Percentiles rank a stretch among this genome's conserved stretches.
These are phyloP conservation scores for Tuber calosporum DNA, from an alignment of 495 filamentous ascomycete genomes.

Conservation along the genomic window DNA sequence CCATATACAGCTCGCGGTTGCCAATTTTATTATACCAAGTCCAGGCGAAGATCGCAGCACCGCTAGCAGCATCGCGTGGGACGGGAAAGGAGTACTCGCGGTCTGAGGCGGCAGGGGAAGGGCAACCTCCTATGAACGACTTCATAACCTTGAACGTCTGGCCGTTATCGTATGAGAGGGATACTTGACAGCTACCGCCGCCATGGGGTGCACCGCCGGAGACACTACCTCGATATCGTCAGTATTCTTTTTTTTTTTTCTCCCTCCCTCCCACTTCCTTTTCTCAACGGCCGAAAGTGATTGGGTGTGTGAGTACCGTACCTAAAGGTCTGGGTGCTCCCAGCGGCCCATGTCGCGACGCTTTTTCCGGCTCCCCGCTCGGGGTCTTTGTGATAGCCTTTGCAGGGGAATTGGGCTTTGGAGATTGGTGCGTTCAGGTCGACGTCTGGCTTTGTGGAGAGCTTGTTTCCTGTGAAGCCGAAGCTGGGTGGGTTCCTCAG, in stretches of 20 bases:
- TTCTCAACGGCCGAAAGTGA: neutral
- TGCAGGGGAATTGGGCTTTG: slow-evolving; percentile 58
- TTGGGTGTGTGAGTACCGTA: slow-evolving; percentile 1
- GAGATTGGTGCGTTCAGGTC: slow-evolving; percentile 53
- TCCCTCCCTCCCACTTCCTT: too few relatives aligned
- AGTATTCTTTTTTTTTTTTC: too few relatives aligned
- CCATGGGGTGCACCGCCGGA: slow-evolving; percentile 40
- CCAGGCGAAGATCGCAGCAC: slow-evolving; percentile 59
- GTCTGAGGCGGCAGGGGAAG: slow-evolving; percentile 16
- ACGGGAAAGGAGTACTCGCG: slow-evolving; percentile 56
- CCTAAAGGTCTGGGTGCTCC: slow-evolving; percentile 53
- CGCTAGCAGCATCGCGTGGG: slow-evolving; percentile 54
- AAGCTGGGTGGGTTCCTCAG: slow-evolving; percentile 53
- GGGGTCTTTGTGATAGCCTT: slow-evolving; percentile 54
- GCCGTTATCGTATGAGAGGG: slow-evolving; percentile 45
- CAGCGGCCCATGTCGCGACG: slow-evolving; percentile 51
- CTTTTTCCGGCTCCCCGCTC: slow-evolving; percentile 44
- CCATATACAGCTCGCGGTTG: slow-evolving; percentile 65
- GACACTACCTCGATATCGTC: slow-evolving; percentile 35
- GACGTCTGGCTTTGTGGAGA: slow-evolving; percentile 51
- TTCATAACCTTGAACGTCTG: slow-evolving; percentile 44
- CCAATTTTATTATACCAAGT: slow-evolving; percentile 56
- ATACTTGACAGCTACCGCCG: slow-evolving; percentile 46
- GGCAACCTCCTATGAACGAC: slow-evolving; percentile 46
- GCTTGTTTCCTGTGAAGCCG: slow-evolving; percentile 51